Base-by-base conservation (phyloP, 164 flowering plant genomes). In the Nymphaea thermarum region DNA sequence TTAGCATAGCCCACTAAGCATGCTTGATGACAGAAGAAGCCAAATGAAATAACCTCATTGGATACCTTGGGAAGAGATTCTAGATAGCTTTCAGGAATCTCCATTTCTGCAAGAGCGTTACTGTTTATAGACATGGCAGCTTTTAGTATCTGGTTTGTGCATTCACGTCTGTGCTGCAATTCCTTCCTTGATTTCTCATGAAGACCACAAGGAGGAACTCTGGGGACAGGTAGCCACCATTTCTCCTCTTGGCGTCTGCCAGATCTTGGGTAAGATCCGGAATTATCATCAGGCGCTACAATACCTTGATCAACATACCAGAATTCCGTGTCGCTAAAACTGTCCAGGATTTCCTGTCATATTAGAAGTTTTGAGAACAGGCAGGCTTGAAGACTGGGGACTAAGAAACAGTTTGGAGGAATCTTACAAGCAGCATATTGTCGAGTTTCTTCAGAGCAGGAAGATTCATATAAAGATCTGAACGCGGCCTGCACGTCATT, bases 221-320 rank as follows among this genome's bases (percentile, higher is more conserved):
- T 88, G 36, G 99, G 98, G 12, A 87, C 91, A 44, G 98, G 99
- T 18, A 95, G 83, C 99, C 99, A 95, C 99, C 99, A 95, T 71
- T 92, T 95, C 71, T 95, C 98, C 76, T 87, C 91, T 67, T 95
- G 94, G 64, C 99, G 80, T 68, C 89, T 88, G 63, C 79, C 70
- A 10, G 84, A 73, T 79, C 79, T 86, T 4, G 80, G 84, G 65
- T 83, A 84, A 51, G 98, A 84, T 65, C 82, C 79, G 8, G 94
- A 86, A 0, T 88, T 90, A 80, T 83, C 86, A 42, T 85, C 89
- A 15, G 87, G 68, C 51, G 89, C 83, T 73, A 82, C 63, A 36
- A 92, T 78, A 18, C 96, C 99, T 81, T 92, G 92, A 76, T 92
- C 99, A 18, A 92, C 86, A 70, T 95, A 95, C 99, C 99, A 95